Evolutionary conservation across 2,329 filamentous ascomycete genomes (phyloP), one percentile per base, ranked within the genome.

Genomic region (Fusarium brachygibbosum): DNA sequence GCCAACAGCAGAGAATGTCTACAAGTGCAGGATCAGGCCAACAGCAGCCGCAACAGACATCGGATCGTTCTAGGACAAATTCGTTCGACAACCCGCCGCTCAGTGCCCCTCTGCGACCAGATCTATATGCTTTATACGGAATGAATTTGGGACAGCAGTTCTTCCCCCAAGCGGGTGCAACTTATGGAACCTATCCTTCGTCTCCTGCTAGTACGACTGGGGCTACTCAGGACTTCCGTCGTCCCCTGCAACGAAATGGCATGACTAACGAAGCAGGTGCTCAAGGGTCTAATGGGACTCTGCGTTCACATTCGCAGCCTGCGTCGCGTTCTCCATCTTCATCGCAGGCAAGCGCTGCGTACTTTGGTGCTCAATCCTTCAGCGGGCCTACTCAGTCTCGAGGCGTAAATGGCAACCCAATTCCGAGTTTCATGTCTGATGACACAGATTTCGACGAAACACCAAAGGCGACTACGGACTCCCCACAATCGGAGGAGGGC

Each of bases 291-390:
- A 86, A 82, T 57, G 86, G 87, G 69, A 81, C 87, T n/a, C 76
- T 89, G 64, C 84, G 88, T 67, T 91, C 88, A 28, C 88, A 91
- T 74, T 90, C 88, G n/a, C 88, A 90, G 74, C 88, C 88, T 25
- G 88, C 88, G 4, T 85, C 86, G 34, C 82, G 87, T 31, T 79
- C 81, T 68, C 72, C 77, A 46, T 66, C 78, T 71, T 32, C 81
- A 72, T 62, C 74, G 58, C 63, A 75, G 40, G 57, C 72, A 17
- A 52, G 68, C 2, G 54, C 69, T 13, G 71, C 69, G 6, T 77
- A 77, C 19, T 67, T 74, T 21, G 74, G 73, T 13, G 73, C 71
- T 54, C 79, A 81, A 69, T 68, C 80, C 40, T 71, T 81, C 23
- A 79, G 79, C 48, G 81, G 79, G 14, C 70, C 80, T 3, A 66